Evolutionary conservation across 2,329 filamentous ascomycete genomes (phyloP).

Genomic region (Claviceps sorghi): DNA sequence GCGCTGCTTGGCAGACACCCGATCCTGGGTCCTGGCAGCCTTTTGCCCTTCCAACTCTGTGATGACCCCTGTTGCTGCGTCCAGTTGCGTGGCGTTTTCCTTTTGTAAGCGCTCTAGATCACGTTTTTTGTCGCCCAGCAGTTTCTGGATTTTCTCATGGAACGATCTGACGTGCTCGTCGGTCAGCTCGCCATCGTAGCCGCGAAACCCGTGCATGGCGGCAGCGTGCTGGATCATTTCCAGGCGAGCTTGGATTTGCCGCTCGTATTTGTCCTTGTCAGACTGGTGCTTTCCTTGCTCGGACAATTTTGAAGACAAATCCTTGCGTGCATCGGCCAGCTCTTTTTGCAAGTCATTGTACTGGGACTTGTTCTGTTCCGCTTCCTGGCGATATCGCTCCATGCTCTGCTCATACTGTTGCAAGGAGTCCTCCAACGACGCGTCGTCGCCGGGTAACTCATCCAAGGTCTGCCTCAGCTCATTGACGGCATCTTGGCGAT

Average conservation of each 20-base stretch:
- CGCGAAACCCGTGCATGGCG: slow-evolving; percentile 61
- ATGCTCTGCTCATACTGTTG: slow-evolving; percentile 68
- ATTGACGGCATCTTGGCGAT: slow-evolving; percentile 54
- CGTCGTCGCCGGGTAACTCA: slow-evolving; percentile 65
- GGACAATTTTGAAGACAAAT: slow-evolving; percentile 37
- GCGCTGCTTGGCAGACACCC: slow-evolving; percentile 56
- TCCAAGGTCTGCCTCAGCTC: slow-evolving; percentile 59
- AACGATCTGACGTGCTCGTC: slow-evolving; percentile 63
- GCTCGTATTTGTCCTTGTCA: slow-evolving; percentile 74
- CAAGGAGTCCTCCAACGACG: slow-evolving; percentile 55
- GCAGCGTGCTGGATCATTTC: slow-evolving; percentile 67
- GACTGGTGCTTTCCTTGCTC: slow-evolving; percentile 70
- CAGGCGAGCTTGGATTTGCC: slow-evolving; percentile 57
- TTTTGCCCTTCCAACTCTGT: slow-evolving; percentile 62
- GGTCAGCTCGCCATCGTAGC: slow-evolving; percentile 66
- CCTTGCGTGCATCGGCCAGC: slow-evolving; percentile 28
- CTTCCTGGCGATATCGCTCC: slow-evolving; percentile 46
- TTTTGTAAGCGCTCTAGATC: slow-evolving; percentile 60
- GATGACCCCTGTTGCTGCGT: slow-evolving; percentile 56
- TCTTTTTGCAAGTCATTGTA: slow-evolving; percentile 50
- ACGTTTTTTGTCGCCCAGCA: slow-evolving; percentile 63
- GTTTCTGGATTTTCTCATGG: slow-evolving; percentile 59
- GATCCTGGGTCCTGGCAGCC: slow-evolving; percentile 58
- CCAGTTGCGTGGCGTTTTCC: slow-evolving; percentile 59
- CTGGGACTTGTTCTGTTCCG: slow-evolving; percentile 44